Evolutionary conservation across 148 eudicot species (phyloP), one percentile per base, ranked within the genome.

Genomic region (Selenicereus undatus): DNA sequence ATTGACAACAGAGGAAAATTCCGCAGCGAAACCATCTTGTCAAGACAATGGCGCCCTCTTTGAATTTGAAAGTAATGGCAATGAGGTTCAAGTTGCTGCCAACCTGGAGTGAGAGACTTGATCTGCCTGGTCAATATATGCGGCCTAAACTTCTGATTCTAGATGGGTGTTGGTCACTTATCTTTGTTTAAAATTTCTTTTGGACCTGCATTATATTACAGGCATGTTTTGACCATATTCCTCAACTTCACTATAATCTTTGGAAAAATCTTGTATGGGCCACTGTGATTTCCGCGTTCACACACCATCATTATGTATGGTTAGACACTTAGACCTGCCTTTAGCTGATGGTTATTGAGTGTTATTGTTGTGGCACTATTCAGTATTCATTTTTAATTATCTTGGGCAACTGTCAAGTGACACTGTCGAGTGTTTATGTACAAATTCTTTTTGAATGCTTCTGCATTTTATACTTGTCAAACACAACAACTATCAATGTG

Each of bases 141-240:
- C 68, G 83, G 83, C 86, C n/a, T 81, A 11, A 66, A 66, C 27
- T 42, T 27, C 16, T 66, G 18, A 66, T 24, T 66, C 32, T 66
- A 66, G 71, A 64, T 64, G 74, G 32, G 60, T 29, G 54, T 70
- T 11, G 64, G 6, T 24, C 24, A 48, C 50, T 60, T n/a, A 64
- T 64, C 68, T 64, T 22, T 5, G 29, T 64, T n/a, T 58, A 18
- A 84, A 29, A 11, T 42, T 16, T 35, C 43, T 50, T 77, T 78
- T 84, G 30, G n/a, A 76, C 36, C 24, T 52, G 54, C 13, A 74
- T 73, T 52, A 74, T 72, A 42, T 65, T 36, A 74, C 45, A 76
- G 24, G 77, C 83, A 71, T 79, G 52, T 77, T 72, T 84, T 84
- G 86, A 80, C 86, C 86, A 77, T 35, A 18, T 66, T 16, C n/a